Base-by-base conservation (phyloP, 2,329 filamentous ascomycete genomes). In the Helicocarpus griseus region DNA sequence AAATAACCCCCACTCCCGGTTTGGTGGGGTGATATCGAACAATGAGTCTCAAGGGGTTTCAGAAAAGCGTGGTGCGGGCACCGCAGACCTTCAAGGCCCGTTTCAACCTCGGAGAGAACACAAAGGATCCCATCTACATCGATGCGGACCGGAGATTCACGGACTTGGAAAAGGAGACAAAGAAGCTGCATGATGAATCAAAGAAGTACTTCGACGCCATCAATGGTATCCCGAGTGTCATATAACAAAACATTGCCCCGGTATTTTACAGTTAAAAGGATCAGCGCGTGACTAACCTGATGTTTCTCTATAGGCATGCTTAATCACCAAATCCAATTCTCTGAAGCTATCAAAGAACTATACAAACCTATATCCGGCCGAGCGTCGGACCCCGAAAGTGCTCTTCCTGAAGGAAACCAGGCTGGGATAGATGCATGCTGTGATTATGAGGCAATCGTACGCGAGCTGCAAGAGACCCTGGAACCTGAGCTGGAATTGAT, bases 361-460 rank as follows among this genome's bases (percentile, higher is more conserved):
- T 98, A 98, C 78, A 95, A 95, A 69, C 93, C 93, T 60, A 98
- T 98, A 62, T 96, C 91, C 51, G 93, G 93, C 51, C 86, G 93
- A 65, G 80, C 94, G 70, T 97, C 91, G 43, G 93, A 98, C 69
- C 93, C 93, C 8, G 85, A 90, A 62, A 87, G 87, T 7, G 79
- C 88, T 58, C 79, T 86, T 50, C 76, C 85, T 41, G 86, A 95
- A 69, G 89, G 89, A 51, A 97, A 96, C 65, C 82, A 86, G 1
- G 93, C 95, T 66, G 93, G 93, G 51, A 97, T 98, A 64, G 79
- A 82, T 57, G 93, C 93, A 26, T 98, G 93, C 70, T 91, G 97
- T 66, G 89, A 98, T 71, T 98, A 98, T 71, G 89, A 97, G 72
- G 77, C 77, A 2, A 87, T 97, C 48, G 91, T 97, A 56, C 83